Percentiles rank a stretch among this genome's conserved stretches.
Conservation (phyloP, 257 asterid genomes). For the Mentha longifolia region DNA sequence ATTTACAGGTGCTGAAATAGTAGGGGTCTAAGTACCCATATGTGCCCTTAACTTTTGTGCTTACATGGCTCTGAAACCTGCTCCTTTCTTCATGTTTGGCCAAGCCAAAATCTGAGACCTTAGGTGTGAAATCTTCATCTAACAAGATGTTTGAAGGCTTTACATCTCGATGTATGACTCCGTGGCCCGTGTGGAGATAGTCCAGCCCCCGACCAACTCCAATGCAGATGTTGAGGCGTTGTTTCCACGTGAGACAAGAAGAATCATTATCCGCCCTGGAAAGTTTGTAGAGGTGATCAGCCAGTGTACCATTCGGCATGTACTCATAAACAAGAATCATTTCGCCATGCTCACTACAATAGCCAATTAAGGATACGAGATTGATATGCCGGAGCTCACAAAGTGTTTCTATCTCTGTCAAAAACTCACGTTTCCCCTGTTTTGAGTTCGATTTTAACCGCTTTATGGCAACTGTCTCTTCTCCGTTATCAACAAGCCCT, state of each 20-base stretch:
- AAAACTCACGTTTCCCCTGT: constrained; percentile 38
- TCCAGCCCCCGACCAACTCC: neutral
- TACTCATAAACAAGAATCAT: constrained; percentile 1
- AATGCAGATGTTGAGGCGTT: neutral
- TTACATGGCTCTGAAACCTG: constrained; percentile 30
- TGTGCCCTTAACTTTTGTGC: constrained; percentile 62
- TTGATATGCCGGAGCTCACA: neutral
- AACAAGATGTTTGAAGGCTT: neutral
- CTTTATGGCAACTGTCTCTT: neutral
- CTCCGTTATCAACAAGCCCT: neutral
- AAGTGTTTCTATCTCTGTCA: neutral
- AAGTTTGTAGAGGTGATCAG: neutral
- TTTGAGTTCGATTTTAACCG: constrained; percentile 3
- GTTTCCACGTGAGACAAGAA: neutral
- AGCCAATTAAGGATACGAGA: neutral
- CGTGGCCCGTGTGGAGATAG: neutral
- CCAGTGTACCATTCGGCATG: neutral
- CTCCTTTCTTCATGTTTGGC: constrained; percentile 46
- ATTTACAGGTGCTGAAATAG: constrained; percentile 44
- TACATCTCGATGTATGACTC: neutral
- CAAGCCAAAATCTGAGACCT: constrained; percentile 63
- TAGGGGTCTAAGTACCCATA: constrained; percentile 60
- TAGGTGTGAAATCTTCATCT: constrained; percentile 38
- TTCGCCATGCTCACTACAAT: neutral
- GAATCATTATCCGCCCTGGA: neutral